Conservation (phyloP, 179 eudicot genomes). For the Beta corolliflora region DNA sequence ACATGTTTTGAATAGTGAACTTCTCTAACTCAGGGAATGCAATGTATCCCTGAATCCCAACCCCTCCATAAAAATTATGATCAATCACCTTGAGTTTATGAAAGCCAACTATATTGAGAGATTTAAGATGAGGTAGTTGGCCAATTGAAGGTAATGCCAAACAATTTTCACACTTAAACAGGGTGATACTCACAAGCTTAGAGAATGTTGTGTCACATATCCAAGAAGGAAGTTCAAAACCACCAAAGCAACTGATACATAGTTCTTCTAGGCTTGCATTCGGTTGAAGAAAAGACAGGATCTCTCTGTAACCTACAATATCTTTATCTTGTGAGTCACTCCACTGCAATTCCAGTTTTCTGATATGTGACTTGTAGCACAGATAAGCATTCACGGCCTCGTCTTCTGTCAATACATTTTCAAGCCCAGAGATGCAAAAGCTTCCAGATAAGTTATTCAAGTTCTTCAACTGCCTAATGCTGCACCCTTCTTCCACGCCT, state of each 20-base stretch:
- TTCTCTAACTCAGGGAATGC: slow-evolving; percentile 20
- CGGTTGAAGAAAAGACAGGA: slow-evolving; percentile 20
- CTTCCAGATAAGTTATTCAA: slow-evolving; percentile 14
- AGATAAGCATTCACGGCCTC: slow-evolving; percentile 15
- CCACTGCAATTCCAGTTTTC: slow-evolving; percentile 21
- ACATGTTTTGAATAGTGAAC: slow-evolving; percentile 9
- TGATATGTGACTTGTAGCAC: neutral
- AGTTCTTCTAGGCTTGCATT: slow-evolving; percentile 11
- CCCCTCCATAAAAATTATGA: neutral
- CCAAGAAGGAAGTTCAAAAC: slow-evolving; percentile 21
- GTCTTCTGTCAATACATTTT: slow-evolving; percentile 14
- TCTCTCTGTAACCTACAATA: neutral
- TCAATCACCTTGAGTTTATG: slow-evolving; percentile 18
- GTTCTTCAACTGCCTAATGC: slow-evolving; percentile 10
- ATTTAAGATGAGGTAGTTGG: slow-evolving; percentile 2
- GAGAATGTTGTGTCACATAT: neutral
- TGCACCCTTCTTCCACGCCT: slow-evolving; percentile 13
- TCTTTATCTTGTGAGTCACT: slow-evolving; percentile 15
- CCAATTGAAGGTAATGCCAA: slow-evolving; percentile 19
- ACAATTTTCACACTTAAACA: slow-evolving; percentile 23
- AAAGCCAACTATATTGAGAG: neutral
- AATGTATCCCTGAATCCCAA: neutral
- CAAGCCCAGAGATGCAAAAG: slow-evolving; percentile 24
- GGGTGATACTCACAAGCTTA: slow-evolving; percentile 15
- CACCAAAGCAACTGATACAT: slow-evolving; percentile 3